Evolutionary conservation across 768 basidiomycete species (phyloP).

Genomic region (Termitomyces sp.): DNA sequence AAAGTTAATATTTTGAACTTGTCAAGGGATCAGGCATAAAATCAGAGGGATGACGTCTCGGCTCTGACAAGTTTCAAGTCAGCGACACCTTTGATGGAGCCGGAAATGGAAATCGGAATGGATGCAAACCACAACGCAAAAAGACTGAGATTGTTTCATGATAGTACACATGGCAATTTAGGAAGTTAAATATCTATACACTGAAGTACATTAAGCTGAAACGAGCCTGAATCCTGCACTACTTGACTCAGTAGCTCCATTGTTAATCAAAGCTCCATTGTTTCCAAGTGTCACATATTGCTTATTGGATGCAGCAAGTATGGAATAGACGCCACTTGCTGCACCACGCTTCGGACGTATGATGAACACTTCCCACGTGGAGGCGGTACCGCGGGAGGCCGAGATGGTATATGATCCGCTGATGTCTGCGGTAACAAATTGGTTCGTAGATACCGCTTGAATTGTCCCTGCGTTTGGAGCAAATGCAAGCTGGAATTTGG

Average conservation of each 20-base stretch:
- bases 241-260: constrained; percentile 16
- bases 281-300: constrained; percentile 20
- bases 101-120: not conserved
- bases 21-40: not conserved
- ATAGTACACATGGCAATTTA: not conserved
- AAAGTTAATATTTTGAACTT: not conserved
- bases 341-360: constrained; percentile 19
- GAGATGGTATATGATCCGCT: constrained; percentile 20
- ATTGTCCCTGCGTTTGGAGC: constrained; percentile 26
- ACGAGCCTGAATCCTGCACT: constrained; percentile 22
- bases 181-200: not conserved
- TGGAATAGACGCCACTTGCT: constrained; percentile 22
- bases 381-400: constrained; percentile 21
- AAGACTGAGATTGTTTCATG: not conserved
- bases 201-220: not conserved
- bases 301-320: constrained; percentile 24
- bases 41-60: not conserved
- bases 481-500: constrained; percentile 21
- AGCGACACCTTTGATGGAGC: not conserved
- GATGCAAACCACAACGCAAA: not conserved
- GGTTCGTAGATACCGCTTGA: constrained; percentile 15
- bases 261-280: constrained; percentile 23
- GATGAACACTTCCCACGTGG: constrained; percentile 24
- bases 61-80: not conserved
- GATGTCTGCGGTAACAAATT: constrained; percentile 26